Conservation (phyloP, 1,284 basidiomycete genomes). For the Boletus austroedulis region DNA sequence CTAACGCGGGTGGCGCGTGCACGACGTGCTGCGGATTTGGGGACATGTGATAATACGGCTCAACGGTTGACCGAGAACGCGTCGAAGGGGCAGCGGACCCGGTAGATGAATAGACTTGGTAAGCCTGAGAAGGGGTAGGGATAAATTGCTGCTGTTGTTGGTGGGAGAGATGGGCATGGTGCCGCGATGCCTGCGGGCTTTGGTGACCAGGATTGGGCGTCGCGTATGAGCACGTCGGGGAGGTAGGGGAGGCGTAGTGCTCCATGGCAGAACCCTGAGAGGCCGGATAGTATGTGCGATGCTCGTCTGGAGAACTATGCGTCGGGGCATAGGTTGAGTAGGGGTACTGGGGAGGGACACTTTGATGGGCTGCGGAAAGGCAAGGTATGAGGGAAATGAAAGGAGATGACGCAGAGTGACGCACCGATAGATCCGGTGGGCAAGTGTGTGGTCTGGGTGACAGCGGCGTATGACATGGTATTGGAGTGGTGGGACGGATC, state of each 20-base stretch:
- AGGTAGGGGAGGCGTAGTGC: constrained; percentile 20
- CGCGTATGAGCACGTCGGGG: constrained; percentile 27
- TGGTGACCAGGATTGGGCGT: constrained; percentile 29
- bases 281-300: constrained; percentile 28
- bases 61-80: constrained; percentile 30
- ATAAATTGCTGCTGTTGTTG: constrained; percentile 43
- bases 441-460: constrained; percentile 19
- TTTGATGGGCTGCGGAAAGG: constrained; percentile 22
- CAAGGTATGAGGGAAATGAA: constrained; percentile 10
- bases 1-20: constrained; percentile 19
- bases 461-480: constrained; percentile 28
- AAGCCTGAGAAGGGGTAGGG: constrained; percentile 53
- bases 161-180: constrained; percentile 27
- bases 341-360: constrained; percentile 16
- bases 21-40: constrained; percentile 37
- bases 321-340: constrained; percentile 27
- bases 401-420: constrained; percentile 4
- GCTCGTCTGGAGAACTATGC: constrained; percentile 21
- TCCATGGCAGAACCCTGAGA: constrained; percentile 19
- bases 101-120: constrained; percentile 41
- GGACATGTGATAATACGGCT: constrained; percentile 41
- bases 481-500: constrained; percentile 28
- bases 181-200: constrained; percentile 32
- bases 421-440: constrained; percentile 29
- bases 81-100: constrained; percentile 23